Percentiles rank a stretch among this genome's conserved stretches.
Evolutionary conservation across 495 filamentous ascomycete species (phyloP).

Genomic region (Cladorrhinum samala): DNA sequence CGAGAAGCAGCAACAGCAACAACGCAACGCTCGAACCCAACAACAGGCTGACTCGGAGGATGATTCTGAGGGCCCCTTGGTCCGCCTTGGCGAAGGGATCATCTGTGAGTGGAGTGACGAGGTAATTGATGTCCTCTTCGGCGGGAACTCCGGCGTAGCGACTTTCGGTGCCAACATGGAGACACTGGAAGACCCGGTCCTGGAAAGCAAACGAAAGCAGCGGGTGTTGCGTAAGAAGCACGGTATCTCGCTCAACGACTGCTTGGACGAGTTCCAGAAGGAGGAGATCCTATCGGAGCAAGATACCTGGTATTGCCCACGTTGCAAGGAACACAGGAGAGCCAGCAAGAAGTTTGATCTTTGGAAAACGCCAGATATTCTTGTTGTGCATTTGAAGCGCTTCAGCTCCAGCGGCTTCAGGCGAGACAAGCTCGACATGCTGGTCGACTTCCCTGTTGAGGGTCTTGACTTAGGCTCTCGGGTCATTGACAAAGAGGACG

Average conservation of each 20-base stretch:
- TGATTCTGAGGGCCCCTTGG: slow-evolving; percentile 50
- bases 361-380: slow-evolving; percentile 91
- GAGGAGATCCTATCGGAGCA: slow-evolving; percentile 87
- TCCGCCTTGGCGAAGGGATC: slow-evolving; percentile 73
- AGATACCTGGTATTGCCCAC: slow-evolving; percentile 93
- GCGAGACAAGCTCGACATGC: slow-evolving; percentile 81
- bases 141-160: slow-evolving; percentile 34
- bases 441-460: slow-evolving; percentile 89
- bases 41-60: slow-evolving; percentile 20
- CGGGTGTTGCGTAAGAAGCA: slow-evolving; percentile 58
- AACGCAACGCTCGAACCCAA: slow-evolving; percentile 22
- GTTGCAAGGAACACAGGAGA: slow-evolving; percentile 86
- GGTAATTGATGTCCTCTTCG: slow-evolving; percentile 65
- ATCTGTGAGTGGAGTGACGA: slow-evolving; percentile 73
- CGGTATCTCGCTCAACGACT: slow-evolving; percentile 82
- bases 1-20: slow-evolving; percentile 32
- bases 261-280: slow-evolving; percentile 87
- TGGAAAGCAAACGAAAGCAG: slow-evolving; percentile 53
- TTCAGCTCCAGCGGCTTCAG: slow-evolving; percentile 73
- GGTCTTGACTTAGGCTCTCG: slow-evolving; percentile 73
- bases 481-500: slow-evolving; percentile 70
- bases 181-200: slow-evolving; percentile 56
- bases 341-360: slow-evolving; percentile 95
- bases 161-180: slow-evolving; percentile 37
- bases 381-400: slow-evolving; percentile 86